Conservation (phyloP, 306 rosid species). For the Prunus salicina region DNA sequence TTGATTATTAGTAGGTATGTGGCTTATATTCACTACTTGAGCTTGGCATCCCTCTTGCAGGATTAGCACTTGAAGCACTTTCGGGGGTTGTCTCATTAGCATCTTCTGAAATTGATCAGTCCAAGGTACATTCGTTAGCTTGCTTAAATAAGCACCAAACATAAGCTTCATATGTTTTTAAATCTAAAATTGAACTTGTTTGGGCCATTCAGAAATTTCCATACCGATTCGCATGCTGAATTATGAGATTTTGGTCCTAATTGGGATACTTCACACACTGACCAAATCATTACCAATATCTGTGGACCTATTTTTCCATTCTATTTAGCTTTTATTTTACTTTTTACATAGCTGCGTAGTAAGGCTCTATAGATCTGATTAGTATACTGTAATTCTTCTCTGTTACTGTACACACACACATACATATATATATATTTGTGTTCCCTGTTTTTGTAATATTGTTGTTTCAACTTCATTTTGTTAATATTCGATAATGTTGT, state of each 20-base stretch:
- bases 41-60: slow-evolving; percentile 33
- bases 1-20: not conserved
- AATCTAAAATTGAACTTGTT: not conserved
- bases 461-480: not conserved
- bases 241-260: not conserved
- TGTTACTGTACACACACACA: not conserved
- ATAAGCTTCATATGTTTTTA: not conserved
- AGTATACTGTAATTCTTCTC: not conserved
- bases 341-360: not conserved
- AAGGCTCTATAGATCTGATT: not conserved
- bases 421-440: not conserved
- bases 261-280: not conserved
- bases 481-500: slow-evolving; percentile 15
- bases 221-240: not conserved
- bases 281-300: not conserved
- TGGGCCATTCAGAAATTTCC: not conserved
- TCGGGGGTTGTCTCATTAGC: slow-evolving; percentile 84
- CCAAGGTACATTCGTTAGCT: slow-evolving; percentile 42
- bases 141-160: slow-evolving; percentile 8
- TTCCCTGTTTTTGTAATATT: slow-evolving; percentile 8
- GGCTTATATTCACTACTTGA: slow-evolving; percentile 17
- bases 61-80: slow-evolving; percentile 94
- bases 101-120: slow-evolving; percentile 77
- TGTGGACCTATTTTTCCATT: not conserved
- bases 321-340: not conserved